Percentiles rank a stretch among this genome's conserved stretches.
phyloP scores from a whole-genome alignment of 805 yeast species.

The Saturnispora zaruensis region DNA sequence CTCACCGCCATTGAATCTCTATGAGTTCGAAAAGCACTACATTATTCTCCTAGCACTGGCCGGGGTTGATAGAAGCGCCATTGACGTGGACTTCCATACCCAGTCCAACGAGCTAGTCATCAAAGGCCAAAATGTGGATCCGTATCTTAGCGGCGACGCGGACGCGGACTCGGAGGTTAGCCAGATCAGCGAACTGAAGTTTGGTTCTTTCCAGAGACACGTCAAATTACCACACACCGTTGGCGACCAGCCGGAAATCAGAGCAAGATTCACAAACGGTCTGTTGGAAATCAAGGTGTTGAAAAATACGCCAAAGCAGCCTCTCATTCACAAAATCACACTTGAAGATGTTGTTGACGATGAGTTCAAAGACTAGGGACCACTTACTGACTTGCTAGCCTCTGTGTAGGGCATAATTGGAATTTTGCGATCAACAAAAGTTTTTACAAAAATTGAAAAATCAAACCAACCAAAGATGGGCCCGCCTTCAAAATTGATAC shows the following conservation, averaged over 20 bases:
- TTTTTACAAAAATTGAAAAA: neutral
- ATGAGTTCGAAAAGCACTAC: conserved; percentile 40
- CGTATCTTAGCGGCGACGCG: conserved; percentile 27
- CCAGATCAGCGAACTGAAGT: conserved; percentile 45
- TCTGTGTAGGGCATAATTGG: neutral
- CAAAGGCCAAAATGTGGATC: conserved; percentile 40
- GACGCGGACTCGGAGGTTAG: conserved; percentile 27
- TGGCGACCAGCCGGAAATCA: conserved; percentile 42
- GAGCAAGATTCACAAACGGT: conserved; percentile 47
- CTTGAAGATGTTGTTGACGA: conserved; percentile 28
- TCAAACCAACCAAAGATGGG: neutral
- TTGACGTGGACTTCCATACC: conserved; percentile 53
- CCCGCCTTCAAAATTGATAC: neutral
- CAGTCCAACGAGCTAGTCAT: conserved; percentile 44
- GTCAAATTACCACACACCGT: conserved; percentile 48
- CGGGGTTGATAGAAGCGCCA: conserved; percentile 46
- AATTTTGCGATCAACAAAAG: neutral
- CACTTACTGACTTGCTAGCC: neutral
- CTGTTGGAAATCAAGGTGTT: conserved; percentile 45
- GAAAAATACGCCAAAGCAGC: conserved; percentile 25
- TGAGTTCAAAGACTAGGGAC: conserved; percentile 17
- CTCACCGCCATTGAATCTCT: conserved; percentile 53
- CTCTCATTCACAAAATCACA: conserved; percentile 12
- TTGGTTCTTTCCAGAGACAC: conserved; percentile 50
- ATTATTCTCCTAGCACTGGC: conserved; percentile 45